These are phyloP conservation scores for Ceriops tagal DNA, from an alignment of 345 rosid species.

Conservation along the genomic window DNA sequence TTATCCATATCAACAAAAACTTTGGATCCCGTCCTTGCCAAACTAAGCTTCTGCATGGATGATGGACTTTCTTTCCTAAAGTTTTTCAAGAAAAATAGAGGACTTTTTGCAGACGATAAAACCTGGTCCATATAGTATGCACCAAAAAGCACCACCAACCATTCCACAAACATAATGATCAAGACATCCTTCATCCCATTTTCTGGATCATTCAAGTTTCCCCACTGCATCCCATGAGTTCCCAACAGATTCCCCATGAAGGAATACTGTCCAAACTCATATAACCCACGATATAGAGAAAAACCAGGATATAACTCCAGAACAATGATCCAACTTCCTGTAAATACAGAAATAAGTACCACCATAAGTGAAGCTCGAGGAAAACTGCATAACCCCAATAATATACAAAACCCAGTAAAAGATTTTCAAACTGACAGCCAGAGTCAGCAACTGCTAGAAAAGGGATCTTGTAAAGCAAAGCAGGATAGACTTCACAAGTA, in stretches of 20 bases:
- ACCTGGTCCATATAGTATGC: conserved; percentile 75
- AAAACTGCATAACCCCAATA: background rate
- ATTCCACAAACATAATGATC: conserved; percentile 62
- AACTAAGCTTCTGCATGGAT: conserved; percentile 48
- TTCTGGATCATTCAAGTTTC: conserved; percentile 45
- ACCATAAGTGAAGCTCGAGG: conserved; percentile 1
- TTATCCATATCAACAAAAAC: conserved; percentile 69
- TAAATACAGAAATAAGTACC: conserved; percentile 18
- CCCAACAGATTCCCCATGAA: conserved; percentile 45
- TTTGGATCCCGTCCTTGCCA: conserved; percentile 55
- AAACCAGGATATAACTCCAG: conserved; percentile 90
- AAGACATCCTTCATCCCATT: conserved; percentile 63
- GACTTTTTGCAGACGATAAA: conserved; percentile 50
- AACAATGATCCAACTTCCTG: conserved; percentile 62
- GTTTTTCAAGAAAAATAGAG: conserved; percentile 44
- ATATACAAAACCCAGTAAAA: background rate
- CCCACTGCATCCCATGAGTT: conserved; percentile 71
- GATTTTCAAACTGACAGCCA: background rate
- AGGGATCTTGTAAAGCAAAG: background rate
- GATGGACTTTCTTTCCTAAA: conserved; percentile 32
- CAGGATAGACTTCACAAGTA: background rate
- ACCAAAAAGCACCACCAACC: conserved; percentile 54
- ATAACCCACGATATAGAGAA: conserved; percentile 76
- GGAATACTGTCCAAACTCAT: conserved; percentile 63
- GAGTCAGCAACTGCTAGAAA: background rate